A percentile compares a stretch with the other conserved stretches of the same genome.
Conservation (phyloP, 2,329 filamentous ascomycete genomes). For the Ciborinia camelliae region DNA sequence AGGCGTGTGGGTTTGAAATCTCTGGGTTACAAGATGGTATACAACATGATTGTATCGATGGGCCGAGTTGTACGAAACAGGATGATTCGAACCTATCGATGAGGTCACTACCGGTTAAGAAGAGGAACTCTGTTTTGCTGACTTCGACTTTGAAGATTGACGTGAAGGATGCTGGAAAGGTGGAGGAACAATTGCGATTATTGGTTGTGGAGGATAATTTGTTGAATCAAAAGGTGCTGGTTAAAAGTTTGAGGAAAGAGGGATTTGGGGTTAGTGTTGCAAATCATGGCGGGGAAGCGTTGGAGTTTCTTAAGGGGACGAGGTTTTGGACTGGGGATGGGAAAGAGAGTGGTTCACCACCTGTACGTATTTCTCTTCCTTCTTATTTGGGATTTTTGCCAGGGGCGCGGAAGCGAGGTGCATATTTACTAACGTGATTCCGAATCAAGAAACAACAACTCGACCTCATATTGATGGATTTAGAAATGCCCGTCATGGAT, state of each 20-base stretch:
- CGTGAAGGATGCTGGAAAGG: constrained; percentile 7
- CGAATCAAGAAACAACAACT: constrained; percentile 47
- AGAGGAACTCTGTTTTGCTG: neutral
- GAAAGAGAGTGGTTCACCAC: neutral
- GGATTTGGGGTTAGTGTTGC: constrained; percentile 60
- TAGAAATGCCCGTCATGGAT: constrained; percentile 82
- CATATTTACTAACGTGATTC: neutral
- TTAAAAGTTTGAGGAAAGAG: constrained; percentile 56
- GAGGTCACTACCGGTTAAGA: neutral
- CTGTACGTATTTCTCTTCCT: neutral
- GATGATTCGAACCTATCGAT: neutral
- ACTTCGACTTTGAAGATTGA: neutral
- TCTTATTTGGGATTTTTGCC: neutral
- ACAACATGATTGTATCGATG: neutral
- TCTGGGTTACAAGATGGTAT: neutral
- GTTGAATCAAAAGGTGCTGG: constrained; percentile 65
- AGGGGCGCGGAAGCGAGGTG: neutral
- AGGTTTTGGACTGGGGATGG: constrained; percentile 46
- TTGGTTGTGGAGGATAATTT: constrained; percentile 66
- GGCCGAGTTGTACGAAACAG: neutral
- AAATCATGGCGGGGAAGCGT: constrained; percentile 61
- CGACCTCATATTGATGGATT: constrained; percentile 68
- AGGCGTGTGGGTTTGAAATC: constrained; percentile 14
- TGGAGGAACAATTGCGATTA: constrained; percentile 7
- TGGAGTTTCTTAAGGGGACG: constrained; percentile 54